Conservation (phyloP, 192 early-diverging fungal species). For the Gigaspora rosea region DNA sequence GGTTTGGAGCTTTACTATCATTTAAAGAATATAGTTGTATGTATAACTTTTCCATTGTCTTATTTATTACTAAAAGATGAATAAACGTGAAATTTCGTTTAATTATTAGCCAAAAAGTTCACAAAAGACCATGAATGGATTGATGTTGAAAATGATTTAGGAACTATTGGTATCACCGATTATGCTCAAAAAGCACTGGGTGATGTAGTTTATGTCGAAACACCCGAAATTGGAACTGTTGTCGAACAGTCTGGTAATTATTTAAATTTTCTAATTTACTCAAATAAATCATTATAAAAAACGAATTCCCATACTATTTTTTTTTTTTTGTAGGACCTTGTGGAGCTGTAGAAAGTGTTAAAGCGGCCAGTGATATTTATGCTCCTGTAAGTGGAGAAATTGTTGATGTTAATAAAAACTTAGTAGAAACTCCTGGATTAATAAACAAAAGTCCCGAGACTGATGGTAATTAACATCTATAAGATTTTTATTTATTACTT, state of each 20-base stretch:
- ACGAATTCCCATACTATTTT: background rate
- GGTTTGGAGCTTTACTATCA: no score
- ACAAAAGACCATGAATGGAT: slow-evolving; percentile 95
- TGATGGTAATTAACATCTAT: slow-evolving; percentile 38
- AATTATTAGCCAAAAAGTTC: background rate
- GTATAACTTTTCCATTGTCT: no score
- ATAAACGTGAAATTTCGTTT: no score
- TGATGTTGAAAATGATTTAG: slow-evolving; percentile 68
- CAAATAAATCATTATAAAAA: background rate
- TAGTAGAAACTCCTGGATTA: slow-evolving; percentile 70
- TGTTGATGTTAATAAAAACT: slow-evolving; percentile 70
- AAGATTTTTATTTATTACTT: slow-evolving; percentile 11
- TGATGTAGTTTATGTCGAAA: slow-evolving; percentile 92
- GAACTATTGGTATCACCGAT: slow-evolving; percentile 89
- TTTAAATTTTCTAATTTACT: slow-evolving; percentile 20
- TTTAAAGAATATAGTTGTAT: no score
- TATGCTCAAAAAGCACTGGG: slow-evolving; percentile 90
- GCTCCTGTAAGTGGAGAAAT: slow-evolving; percentile 84
- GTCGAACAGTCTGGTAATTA: slow-evolving; percentile 64
- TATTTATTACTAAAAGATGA: no score
- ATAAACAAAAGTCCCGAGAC: slow-evolving; percentile 82
- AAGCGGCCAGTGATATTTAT: slow-evolving; percentile 92
- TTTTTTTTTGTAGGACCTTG: slow-evolving; percentile 52
- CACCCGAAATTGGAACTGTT: slow-evolving; percentile 67
- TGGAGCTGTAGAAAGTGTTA: slow-evolving; percentile 92